Evolutionary conservation across 2,329 filamentous ascomycete species (phyloP).

Genomic region (Scorias spongiosa): DNA sequence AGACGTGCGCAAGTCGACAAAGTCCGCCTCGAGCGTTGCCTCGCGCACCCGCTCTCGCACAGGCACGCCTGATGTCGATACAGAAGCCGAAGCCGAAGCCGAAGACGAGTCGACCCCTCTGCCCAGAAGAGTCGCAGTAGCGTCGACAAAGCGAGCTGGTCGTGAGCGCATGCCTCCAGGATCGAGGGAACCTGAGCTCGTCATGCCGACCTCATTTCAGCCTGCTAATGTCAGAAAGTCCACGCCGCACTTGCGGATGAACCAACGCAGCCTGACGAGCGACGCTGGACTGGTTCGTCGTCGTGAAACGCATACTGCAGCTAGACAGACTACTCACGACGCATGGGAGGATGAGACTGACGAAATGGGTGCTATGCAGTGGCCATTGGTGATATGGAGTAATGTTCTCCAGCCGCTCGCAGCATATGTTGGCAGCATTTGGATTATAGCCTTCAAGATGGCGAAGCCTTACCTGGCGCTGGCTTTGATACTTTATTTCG

Average conservation of each 20-base stretch:
- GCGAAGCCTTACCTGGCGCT: conserved; percentile 50
- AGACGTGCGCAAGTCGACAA: conserved; percentile 15
- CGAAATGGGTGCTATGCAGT: conserved; percentile 8
- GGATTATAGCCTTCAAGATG: conserved; percentile 44
- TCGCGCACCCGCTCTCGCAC: background rate
- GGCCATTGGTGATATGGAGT: conserved; percentile 14
- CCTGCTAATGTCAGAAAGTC: conserved; percentile 2
- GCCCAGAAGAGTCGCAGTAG: background rate
- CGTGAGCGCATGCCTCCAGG: conserved; percentile 7
- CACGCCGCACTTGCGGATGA: conserved; percentile 16
- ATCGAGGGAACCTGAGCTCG: conserved; percentile 24
- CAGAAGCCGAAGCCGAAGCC: conserved; percentile 1
- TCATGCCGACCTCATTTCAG: conserved; percentile 25
- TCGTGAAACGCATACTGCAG: conserved; percentile 1
- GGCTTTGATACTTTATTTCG: conserved; percentile 45
- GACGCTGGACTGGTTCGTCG: conserved; percentile 14
- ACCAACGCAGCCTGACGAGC: conserved; percentile 15
- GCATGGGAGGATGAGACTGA: conserved; percentile 12
- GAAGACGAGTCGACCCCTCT: conserved; percentile 1
- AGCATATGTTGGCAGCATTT: conserved; percentile 39
- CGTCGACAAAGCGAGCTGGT: background rate
- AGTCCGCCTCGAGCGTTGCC: background rate
- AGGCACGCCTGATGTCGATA: background rate
- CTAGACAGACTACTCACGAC: conserved; percentile 2
- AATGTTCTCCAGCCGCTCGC: conserved; percentile 22